Evolutionary conservation across 2,329 filamentous ascomycete genomes (phyloP), one percentile per base, ranked within the genome.

Genomic region (Neonectria coccinea): DNA sequence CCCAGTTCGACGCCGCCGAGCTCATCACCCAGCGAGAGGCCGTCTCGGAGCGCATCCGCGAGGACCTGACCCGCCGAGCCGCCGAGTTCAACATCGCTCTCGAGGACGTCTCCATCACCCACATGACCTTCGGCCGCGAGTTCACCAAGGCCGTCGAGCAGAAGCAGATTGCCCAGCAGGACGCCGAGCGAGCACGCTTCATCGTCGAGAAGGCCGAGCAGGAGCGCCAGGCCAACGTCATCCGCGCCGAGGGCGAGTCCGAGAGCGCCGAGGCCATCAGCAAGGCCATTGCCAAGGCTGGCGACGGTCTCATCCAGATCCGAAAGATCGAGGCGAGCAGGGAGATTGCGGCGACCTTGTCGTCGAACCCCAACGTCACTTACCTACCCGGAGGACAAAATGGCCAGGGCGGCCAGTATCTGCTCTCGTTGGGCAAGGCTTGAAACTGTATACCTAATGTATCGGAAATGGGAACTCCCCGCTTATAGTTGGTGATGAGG

Each of bases 111-210:
- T 97, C 93, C 78, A 99, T 99, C 82, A 99, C 96, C 67, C 96
- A 99, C 87, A 99, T 99, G 96, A 99, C 96, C 57, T 99, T 99
- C 79, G 96, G 96, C 74, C 95, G 95, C 81, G 96, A 99, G 83
- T 99, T 99, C 86, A 99, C 96, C 66, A 92, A 93, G 81, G 96
- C 96, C 70, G 96, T 99, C 76, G 96, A 99, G 85, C 96, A 99
- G 89, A 99, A 99, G 90, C 96, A 99, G 86, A 99, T 99, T 80
- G 96, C 96, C 60, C 96, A 99, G 84, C 96, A 99, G 83, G 96
- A 99, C 78, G 96, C 96, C 69, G 96, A 99, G 87, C 89, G 96
- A 70, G 96, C 96, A 53, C 89, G 96, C 71, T 99, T 99, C 85
- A 97, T 99, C 73, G 96, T 99, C 79, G 96, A 99, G 88, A 93